A percentile compares a stretch with the other conserved stretches of the same genome.
phyloP scores from a whole-genome alignment of 805 yeast species.

The Scheffersomyces spartinae region DNA sequence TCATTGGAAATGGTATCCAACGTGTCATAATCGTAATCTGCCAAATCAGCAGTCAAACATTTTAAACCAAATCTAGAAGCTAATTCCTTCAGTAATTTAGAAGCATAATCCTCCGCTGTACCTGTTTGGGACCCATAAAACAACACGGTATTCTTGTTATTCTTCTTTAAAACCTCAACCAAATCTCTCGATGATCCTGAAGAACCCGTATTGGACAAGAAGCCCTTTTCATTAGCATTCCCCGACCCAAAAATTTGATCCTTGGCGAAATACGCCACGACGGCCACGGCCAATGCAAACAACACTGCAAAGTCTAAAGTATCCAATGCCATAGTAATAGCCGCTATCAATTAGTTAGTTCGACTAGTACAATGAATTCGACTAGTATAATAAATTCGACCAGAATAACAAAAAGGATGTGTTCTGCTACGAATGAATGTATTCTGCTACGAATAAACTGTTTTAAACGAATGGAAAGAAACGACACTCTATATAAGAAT shows the following conservation, averaged over 20 bases:
- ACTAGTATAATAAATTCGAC: background rate
- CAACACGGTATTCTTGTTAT: slow-evolving; percentile 66
- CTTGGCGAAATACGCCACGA: slow-evolving; percentile 56
- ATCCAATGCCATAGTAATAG: slow-evolving; percentile 54
- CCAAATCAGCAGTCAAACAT: slow-evolving; percentile 79
- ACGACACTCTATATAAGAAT: too few relatives aligned
- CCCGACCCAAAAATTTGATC: slow-evolving; percentile 36
- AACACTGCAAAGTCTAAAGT: slow-evolving; percentile 61
- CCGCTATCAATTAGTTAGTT: too few relatives aligned
- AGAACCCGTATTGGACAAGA: slow-evolving; percentile 16
- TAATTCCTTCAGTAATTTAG: slow-evolving; percentile 82
- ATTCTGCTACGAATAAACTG: background rate
- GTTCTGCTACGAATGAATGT: background rate
- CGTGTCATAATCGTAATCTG: slow-evolving; percentile 76
- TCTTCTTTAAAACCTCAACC: slow-evolving; percentile 41
- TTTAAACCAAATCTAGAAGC: slow-evolving; percentile 69
- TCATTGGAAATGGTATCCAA: slow-evolving; percentile 51
- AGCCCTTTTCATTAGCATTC: too few relatives aligned
- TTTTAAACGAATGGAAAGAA: background rate
- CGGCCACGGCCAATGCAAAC: slow-evolving; percentile 52
- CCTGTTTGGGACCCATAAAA: slow-evolving; percentile 96
- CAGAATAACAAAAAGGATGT: background rate
- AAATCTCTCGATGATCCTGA: slow-evolving; percentile 43
- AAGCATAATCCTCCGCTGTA: slow-evolving; percentile 95
- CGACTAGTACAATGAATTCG: background rate